Conservation (phyloP, 192 early-diverging fungal species). For the Entomortierella beljakovae region DNA sequence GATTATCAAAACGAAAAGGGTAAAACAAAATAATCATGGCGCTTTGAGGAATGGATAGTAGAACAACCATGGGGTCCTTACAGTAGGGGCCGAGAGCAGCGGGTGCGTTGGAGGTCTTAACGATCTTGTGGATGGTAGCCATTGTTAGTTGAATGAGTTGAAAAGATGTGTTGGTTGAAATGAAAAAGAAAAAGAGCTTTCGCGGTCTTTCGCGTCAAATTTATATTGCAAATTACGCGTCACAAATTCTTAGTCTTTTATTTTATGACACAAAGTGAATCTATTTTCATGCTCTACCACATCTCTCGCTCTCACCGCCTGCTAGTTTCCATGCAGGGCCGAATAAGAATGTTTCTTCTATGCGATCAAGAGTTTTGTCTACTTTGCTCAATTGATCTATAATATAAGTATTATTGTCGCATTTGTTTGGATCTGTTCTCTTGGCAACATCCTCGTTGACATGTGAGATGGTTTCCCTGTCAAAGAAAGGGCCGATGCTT, state of each 20-base stretch:
- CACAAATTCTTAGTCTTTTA: background rate
- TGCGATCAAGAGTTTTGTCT: slow-evolving; percentile 56
- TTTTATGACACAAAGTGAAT: background rate
- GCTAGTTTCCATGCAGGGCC: slow-evolving; percentile 72
- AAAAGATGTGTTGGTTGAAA: background rate
- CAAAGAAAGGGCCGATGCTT: slow-evolving; percentile 39
- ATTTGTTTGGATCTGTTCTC: slow-evolving; percentile 25
- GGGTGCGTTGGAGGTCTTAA: slow-evolving; percentile 71
- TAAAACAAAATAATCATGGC: background rate
- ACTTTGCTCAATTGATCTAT: slow-evolving; percentile 29
- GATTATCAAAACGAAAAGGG: background rate
- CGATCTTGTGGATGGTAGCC: slow-evolving; percentile 48
- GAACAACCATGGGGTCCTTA: slow-evolving; percentile 27
- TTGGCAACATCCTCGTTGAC: background rate
- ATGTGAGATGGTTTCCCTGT: slow-evolving; percentile 47
- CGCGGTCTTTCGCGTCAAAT: background rate
- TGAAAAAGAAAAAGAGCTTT: background rate
- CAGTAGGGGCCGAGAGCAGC: slow-evolving; percentile 83
- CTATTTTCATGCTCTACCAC: slow-evolving; percentile 62
- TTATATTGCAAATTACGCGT: background rate
- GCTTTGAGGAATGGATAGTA: background rate
- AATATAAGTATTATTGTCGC: slow-evolving; percentile 26
- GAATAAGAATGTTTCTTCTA: slow-evolving; percentile 57
- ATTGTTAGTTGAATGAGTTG: slow-evolving; percentile 15
- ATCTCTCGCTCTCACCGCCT: slow-evolving; percentile 72